Conservation (phyloP, 2,329 filamentous ascomycete species). For the Calonectria hawksworthii region DNA sequence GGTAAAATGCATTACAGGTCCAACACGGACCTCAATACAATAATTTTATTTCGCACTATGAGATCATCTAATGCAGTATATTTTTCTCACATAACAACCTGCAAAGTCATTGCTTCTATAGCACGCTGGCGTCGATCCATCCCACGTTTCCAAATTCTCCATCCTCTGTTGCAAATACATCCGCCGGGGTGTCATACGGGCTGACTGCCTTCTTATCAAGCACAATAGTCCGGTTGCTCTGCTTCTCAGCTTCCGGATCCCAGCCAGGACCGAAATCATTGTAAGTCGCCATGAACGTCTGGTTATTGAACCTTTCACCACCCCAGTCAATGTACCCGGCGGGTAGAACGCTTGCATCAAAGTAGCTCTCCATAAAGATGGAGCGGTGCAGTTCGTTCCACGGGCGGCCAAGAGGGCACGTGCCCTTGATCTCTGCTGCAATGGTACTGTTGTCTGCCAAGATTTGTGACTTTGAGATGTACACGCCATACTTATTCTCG, state of each 20-base stretch:
- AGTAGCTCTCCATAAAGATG: constrained; percentile 67
- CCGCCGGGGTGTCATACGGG: constrained; percentile 12
- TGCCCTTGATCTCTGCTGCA: constrained; percentile 51
- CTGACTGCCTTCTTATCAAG: constrained; percentile 4
- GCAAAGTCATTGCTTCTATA: background rate
- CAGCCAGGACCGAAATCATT: constrained; percentile 19
- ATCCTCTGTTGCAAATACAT: constrained; percentile 11
- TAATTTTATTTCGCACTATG: background rate
- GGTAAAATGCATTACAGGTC: background rate
- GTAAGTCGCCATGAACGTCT: constrained; percentile 26
- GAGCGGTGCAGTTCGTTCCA: constrained; percentile 72
- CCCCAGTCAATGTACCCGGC: constrained; percentile 25
- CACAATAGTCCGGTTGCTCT: constrained; percentile 14
- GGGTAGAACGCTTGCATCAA: constrained; percentile 65
- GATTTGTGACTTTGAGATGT: constrained; percentile 69
- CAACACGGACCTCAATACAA: background rate
- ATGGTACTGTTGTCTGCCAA: constrained; percentile 67
- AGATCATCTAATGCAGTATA: too few relatives aligned
- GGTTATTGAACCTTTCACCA: constrained; percentile 22
- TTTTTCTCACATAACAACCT: too few relatives aligned
- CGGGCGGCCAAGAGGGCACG: constrained; percentile 72
- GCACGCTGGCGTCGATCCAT: constrained; percentile 20
- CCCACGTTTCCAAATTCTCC: background rate
- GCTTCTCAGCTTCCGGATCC: constrained; percentile 16
- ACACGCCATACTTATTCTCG: constrained; percentile 76